These are phyloP conservation scores for Neonectria neomacrospora DNA, from an alignment of 2,329 filamentous ascomycete species.

Conservation along the genomic window DNA sequence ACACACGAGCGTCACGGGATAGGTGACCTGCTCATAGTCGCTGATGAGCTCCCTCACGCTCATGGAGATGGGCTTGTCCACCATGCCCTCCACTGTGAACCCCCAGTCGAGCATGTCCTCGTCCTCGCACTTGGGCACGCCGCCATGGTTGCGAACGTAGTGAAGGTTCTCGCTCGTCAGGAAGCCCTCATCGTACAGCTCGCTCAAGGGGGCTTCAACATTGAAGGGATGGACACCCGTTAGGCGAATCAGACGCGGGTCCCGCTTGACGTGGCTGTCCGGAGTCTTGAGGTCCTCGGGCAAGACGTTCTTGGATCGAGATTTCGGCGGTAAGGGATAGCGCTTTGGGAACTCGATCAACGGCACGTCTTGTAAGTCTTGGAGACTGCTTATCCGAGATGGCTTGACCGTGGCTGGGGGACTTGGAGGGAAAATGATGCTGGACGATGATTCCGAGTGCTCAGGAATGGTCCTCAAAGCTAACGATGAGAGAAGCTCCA, in stretches of 20 bases:
- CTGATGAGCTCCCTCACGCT: constrained; percentile 77
- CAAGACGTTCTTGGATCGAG: constrained; percentile 70
- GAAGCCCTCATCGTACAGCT: constrained; percentile 83
- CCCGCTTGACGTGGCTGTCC: constrained; percentile 82
- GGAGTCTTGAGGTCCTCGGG: constrained; percentile 85
- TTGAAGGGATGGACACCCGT: constrained; percentile 95
- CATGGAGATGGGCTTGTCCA: constrained; percentile 79
- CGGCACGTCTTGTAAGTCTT: constrained; percentile 31
- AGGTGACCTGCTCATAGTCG: constrained; percentile 83
- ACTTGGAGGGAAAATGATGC: constrained; percentile 50
- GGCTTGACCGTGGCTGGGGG: constrained; percentile 54
- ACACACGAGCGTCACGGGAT: constrained; percentile 89
- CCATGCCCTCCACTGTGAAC: constrained; percentile 84
- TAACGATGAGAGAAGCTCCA: constrained; percentile 37
- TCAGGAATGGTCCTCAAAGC: constrained; percentile 25
- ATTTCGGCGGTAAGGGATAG: constrained; percentile 76
- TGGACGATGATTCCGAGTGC: constrained; percentile 21
- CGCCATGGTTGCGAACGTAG: constrained; percentile 91
- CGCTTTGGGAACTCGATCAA: constrained; percentile 28
- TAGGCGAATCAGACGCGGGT: constrained; percentile 83
- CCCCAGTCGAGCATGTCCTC: constrained; percentile 81
- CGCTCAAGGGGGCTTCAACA: constrained; percentile 82
- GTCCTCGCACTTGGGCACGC: constrained; percentile 80
- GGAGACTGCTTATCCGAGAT: constrained; percentile 51
- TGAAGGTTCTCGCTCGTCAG: constrained; percentile 88